Evolutionary conservation across 306 rosid species (phyloP).

Genomic region (Dryas alaskensis): DNA sequence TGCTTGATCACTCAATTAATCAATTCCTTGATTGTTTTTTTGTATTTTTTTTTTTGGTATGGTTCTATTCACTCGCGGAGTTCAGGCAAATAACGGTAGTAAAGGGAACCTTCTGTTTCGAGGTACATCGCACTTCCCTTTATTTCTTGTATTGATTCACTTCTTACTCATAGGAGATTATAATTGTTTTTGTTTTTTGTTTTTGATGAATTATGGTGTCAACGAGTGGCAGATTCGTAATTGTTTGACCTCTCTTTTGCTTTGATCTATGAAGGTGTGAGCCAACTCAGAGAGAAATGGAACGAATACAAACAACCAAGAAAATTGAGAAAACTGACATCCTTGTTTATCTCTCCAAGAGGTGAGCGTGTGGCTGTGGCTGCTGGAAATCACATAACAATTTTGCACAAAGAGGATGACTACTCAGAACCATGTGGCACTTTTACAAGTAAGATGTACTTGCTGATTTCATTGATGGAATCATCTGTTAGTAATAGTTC

Average conservation of each 20-base stretch:
- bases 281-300: slow-evolving; percentile 74
- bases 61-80: background rate
- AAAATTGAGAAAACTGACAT: slow-evolving; percentile 53
- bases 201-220: background rate
- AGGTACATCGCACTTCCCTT: slow-evolving; percentile 41
- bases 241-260: background rate
- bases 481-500: background rate
- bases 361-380: slow-evolving; percentile 85
- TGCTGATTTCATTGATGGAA: slow-evolving; percentile 4
- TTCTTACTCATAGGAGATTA: background rate
- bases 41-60: background rate
- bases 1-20: background rate
- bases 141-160: background rate
- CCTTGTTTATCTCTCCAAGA: slow-evolving; percentile 64
- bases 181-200: background rate
- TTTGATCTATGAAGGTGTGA: slow-evolving; percentile 48
- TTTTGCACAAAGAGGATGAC: slow-evolving; percentile 70
- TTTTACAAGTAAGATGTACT: slow-evolving; percentile 56
- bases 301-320: slow-evolving; percentile 53
- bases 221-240: background rate
- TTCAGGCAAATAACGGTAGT: slow-evolving; percentile 49
- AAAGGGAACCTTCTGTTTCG: slow-evolving; percentile 47
- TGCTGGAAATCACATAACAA: slow-evolving; percentile 77
- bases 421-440: slow-evolving; percentile 64
- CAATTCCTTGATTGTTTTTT: background rate